Percentiles rank a stretch among this genome's conserved stretches.
phyloP scores from a whole-genome alignment of 768 basidiomycete genomes.

The Termitomyces eurrhizus region DNA sequence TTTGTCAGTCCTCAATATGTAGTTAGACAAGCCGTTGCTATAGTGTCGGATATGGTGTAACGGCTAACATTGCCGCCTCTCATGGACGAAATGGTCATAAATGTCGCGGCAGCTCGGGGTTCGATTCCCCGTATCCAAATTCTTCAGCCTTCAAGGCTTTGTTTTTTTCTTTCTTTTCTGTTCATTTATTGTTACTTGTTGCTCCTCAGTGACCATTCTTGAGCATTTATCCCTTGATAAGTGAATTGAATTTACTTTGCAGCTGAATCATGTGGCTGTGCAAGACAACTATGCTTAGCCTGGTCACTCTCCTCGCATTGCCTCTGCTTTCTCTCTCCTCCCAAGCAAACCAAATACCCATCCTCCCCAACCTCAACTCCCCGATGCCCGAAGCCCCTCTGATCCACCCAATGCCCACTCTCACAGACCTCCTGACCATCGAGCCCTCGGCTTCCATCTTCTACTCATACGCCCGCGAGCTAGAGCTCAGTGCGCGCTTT shows the following conservation, averaged over 20 bases:
- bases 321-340: conserved; percentile 29
- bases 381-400: conserved; percentile 28
- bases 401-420: conserved; percentile 45
- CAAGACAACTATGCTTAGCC: conserved; percentile 26
- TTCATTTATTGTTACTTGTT: too few species aligned
- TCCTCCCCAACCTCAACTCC: conserved; percentile 17
- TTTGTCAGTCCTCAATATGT: too few species aligned
- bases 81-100: conserved; percentile 17
- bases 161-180: not conserved
- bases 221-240: too few species aligned
- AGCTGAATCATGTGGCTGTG: not conserved
- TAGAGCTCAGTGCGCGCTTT: conserved; percentile 54
- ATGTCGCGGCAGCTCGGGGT: conserved; percentile 50
- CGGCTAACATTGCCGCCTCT: conserved; percentile 64
- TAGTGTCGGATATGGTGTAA: conserved; percentile 48
- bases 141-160: not conserved
- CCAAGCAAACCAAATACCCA: conserved; percentile 30
- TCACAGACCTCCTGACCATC: conserved; percentile 78
- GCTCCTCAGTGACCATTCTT: too few species aligned
- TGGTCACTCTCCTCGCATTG: conserved; percentile 27
- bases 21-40: too few species aligned
- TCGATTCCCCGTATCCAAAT: conserved; percentile 55
- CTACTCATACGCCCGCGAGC: conserved; percentile 77
- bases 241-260: too few species aligned
- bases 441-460: conserved; percentile 75